Conservation (phyloP, 2,329 filamentous ascomycete species). For the Sphaceloma murrayae region DNA sequence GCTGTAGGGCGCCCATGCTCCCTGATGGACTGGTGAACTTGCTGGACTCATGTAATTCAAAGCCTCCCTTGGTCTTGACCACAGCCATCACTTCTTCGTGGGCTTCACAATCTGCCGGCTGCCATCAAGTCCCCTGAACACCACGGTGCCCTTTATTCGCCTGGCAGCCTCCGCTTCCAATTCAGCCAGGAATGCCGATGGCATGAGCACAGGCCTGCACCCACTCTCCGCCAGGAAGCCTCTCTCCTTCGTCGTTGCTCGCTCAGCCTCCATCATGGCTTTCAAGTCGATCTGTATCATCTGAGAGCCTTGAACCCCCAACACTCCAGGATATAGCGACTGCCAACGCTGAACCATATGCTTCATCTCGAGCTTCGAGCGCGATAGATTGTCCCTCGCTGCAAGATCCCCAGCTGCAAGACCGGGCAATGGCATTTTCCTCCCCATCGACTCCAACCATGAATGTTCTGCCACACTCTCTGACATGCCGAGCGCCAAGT, state of each 20-base stretch:
- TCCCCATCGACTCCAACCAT: background rate
- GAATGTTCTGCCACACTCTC: background rate
- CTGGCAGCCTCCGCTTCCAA: constrained; percentile 5
- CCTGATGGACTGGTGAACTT: no score
- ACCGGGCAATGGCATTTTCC: no score
- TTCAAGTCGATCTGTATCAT: background rate
- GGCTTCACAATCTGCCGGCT: background rate
- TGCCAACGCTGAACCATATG: background rate
- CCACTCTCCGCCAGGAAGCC: background rate
- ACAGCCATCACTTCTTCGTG: background rate
- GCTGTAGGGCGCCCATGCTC: no score
- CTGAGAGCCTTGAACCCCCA: background rate
- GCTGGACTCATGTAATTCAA: no score
- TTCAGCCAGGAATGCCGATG: background rate
- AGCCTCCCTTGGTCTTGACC: no score
- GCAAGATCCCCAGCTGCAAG: no score
- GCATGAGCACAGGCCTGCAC: background rate
- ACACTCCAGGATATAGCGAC: background rate
- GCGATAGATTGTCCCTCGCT: background rate
- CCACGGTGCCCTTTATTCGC: background rate
- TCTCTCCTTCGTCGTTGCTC: background rate
- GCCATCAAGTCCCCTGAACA: constrained; percentile 4
- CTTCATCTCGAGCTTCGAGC: background rate
- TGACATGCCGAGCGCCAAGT: background rate
- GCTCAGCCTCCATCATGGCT: background rate